Evolutionary conservation across 345 rosid genomes (phyloP).

Genomic region (Gossypium rotundifolium): DNA sequence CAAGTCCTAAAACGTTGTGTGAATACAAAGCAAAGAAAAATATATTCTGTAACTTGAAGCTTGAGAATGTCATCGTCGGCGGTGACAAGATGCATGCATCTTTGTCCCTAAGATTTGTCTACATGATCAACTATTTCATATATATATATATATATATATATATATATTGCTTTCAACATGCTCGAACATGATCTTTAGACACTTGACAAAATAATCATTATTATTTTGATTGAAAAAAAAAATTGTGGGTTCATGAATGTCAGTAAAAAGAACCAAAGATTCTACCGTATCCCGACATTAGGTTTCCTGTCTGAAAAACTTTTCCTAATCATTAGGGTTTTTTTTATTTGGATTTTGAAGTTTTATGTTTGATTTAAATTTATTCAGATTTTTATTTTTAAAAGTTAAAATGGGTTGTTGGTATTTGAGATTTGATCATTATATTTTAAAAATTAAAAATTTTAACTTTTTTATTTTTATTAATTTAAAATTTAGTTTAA

Average conservation of each 20-base stretch:
- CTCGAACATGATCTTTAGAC: neutral
- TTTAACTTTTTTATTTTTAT: too few relatives aligned
- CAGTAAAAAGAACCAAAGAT: neutral
- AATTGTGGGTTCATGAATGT: neutral
- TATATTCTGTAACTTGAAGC: neutral
- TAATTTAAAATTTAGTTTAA: too few relatives aligned
- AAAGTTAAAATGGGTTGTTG: too few relatives aligned
- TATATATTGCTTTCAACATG: neutral
- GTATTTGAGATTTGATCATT: too few relatives aligned
- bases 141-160: neutral
- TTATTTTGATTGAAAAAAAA: neutral
- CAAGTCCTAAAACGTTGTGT: neutral
- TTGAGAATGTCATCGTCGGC: neutral
- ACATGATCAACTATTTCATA: neutral
- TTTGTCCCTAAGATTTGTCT: neutral
- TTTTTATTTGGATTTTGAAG: neutral
- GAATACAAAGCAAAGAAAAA: neutral
- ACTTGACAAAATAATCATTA: neutral
- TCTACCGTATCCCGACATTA: neutral
- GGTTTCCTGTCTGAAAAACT: neutral
- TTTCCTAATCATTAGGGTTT: neutral
- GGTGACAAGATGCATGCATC: neutral
- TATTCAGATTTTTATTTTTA: too few relatives aligned
- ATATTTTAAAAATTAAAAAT: too few relatives aligned
- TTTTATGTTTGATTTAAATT: too few relatives aligned